Evolutionary conservation across 345 rosid genomes (phyloP).

Genomic region (Eucalyptus guilfoylei): DNA sequence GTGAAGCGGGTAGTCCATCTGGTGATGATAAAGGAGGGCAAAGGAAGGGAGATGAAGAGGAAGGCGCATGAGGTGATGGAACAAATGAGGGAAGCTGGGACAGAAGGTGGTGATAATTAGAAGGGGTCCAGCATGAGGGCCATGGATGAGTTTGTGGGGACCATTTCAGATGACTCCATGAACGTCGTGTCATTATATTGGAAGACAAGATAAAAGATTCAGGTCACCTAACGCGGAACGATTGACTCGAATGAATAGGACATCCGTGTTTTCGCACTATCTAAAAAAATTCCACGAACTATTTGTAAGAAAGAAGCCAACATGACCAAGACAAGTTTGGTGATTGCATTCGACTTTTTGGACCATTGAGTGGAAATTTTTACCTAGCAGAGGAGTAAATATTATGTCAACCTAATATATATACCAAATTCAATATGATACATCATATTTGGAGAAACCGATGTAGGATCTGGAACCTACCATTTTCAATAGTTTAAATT

Average conservation of each 20-base stretch:
- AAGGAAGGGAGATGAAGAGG: constrained; percentile 28
- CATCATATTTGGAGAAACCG: neutral
- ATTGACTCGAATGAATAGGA: neutral
- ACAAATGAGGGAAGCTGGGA: constrained; percentile 5
- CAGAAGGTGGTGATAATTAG: constrained; percentile 1
- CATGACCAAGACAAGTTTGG: neutral
- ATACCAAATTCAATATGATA: neutral
- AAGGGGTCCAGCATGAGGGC: neutral
- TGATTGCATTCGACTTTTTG: neutral
- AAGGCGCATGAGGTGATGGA: neutral
- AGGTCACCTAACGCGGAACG: neutral
- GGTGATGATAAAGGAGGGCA: constrained; percentile 17
- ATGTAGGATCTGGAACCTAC: neutral
- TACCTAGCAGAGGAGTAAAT: neutral
- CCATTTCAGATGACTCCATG: neutral
- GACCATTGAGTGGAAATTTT: neutral
- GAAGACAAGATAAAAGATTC: neutral
- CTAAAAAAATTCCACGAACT: neutral
- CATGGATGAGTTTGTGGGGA: neutral
- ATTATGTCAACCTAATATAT: neutral
- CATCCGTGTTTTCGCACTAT: neutral
- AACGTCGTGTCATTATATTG: neutral
- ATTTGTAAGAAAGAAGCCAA: neutral
- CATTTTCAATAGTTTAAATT: neutral
- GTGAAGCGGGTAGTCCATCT: constrained; percentile 19